A percentile compares a stretch with the other conserved stretches of the same genome.
These are phyloP conservation scores for Tuber brumale DNA, from an alignment of 495 filamentous ascomycete genomes.

Conservation along the genomic window DNA sequence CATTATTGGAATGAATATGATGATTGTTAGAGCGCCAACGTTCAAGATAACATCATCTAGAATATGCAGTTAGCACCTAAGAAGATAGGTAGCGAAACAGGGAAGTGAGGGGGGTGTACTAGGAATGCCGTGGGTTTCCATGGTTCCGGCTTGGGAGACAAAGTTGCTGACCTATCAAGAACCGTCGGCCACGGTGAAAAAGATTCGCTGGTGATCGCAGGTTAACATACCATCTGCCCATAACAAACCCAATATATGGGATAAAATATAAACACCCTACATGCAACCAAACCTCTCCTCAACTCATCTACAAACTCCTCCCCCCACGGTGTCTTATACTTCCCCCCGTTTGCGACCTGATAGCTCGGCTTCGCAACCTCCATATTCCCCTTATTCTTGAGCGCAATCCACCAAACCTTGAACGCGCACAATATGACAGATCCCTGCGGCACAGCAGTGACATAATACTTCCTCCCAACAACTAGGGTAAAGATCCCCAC, in stretches of 20 bases:
- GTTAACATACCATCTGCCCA: background rate
- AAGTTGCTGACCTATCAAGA: constrained; percentile 53
- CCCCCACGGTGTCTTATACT: constrained; percentile 65
- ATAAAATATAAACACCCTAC: constrained; percentile 59
- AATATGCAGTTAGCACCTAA: background rate
- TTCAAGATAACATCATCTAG: constrained; percentile 69
- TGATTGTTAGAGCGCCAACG: constrained; percentile 65
- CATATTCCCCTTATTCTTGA: constrained; percentile 60
- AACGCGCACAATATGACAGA: constrained; percentile 57
- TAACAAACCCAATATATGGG: constrained; percentile 48
- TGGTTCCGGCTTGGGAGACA: constrained; percentile 65
- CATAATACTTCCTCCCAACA: constrained; percentile 56
- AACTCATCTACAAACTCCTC: constrained; percentile 71
- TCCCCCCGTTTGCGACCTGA: constrained; percentile 46
- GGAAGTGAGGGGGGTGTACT: background rate
- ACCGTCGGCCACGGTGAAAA: constrained; percentile 15
- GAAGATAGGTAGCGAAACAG: background rate
- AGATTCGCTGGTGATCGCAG: background rate
- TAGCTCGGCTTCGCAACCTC: constrained; percentile 60
- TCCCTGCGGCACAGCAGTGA: constrained; percentile 53
- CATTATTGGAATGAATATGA: constrained; percentile 72
- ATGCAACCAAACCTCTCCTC: constrained; percentile 60
- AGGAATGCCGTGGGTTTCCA: constrained; percentile 63
- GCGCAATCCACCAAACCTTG: constrained; percentile 52
- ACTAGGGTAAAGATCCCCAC: constrained; percentile 59